These are phyloP conservation scores for Cokeromyces recurvatus DNA, from an alignment of 371 early-diverging fungal genomes.

Conservation along the genomic window DNA sequence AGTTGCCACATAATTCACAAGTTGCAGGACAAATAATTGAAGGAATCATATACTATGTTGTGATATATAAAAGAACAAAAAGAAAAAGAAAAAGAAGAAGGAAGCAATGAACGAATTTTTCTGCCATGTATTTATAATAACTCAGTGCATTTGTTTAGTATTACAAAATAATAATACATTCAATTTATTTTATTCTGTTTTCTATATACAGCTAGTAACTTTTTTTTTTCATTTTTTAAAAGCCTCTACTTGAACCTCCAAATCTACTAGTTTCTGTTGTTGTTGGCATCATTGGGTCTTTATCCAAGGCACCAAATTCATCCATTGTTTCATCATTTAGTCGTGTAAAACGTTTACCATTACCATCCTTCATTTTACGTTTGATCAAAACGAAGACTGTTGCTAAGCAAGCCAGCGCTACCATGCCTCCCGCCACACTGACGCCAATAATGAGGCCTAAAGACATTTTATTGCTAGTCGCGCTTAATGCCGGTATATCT, in stretches of 20 bases:
- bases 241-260: constrained; percentile 14
- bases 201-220: too few species aligned
- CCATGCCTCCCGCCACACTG: constrained; percentile 18
- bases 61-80: constrained; percentile 2
- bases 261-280: too few species aligned
- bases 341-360: constrained; percentile 6
- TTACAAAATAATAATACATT: too few species aligned
- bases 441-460: constrained; percentile 18
- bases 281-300: too few species aligned
- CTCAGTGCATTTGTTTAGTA: too few species aligned
- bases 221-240: not conserved
- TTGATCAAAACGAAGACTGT: constrained; percentile 4
- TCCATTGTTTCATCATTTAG: constrained; percentile 12
- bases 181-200: too few species aligned
- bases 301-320: constrained; percentile 13
- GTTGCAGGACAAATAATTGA: constrained; percentile 19
- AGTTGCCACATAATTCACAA: constrained; percentile 33
- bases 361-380: constrained; percentile 16
- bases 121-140: too few species aligned
- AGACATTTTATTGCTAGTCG: constrained; percentile 4
- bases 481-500: constrained; percentile 3
- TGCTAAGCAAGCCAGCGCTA: constrained; percentile 17
- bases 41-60: constrained; percentile 4
- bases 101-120: too few species aligned
- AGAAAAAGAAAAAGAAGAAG: not conserved